phyloP scores from a whole-genome alignment of 192 early-diverging fungal species.

The Backusella parvicylindrica region DNA sequence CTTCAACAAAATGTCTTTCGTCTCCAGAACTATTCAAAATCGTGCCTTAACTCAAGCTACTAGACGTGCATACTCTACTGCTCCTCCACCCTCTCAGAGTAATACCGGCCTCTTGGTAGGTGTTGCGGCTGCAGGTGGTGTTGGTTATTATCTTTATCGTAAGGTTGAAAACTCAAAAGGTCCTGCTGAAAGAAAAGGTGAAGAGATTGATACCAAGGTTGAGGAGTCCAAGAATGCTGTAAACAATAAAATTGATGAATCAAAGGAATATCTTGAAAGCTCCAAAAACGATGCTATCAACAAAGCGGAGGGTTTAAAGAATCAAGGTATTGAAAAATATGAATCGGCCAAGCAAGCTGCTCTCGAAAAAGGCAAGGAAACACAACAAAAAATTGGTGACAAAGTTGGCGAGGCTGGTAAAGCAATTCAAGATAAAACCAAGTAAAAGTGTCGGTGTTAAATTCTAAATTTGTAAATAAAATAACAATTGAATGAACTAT shows the following conservation, averaged over 20 bases:
- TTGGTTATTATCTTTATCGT: constrained; percentile 2
- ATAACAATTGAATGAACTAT: neutral
- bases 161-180: neutral
- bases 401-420: constrained; percentile 10
- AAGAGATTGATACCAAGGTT: neutral
- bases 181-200: neutral
- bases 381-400: neutral
- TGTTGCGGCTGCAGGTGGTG: neutral
- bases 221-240: neutral
- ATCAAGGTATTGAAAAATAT: neutral
- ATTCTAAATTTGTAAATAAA: constrained; percentile 1
- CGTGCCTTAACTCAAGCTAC: neutral
- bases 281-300: neutral
- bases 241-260: neutral
- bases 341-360: constrained; percentile 8
- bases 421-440: constrained; percentile 6
- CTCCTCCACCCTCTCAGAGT: neutral
- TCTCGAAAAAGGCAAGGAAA: neutral
- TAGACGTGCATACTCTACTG: constrained; percentile 8
- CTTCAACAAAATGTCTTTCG: neutral
- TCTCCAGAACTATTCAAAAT: neutral
- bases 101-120: neutral
- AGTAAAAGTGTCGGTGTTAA: neutral
- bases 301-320: neutral
- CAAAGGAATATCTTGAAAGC: neutral